phyloP scores from a whole-genome alignment of 2,329 filamentous ascomycete genomes.

The Ophiostoma sp. region DNA sequence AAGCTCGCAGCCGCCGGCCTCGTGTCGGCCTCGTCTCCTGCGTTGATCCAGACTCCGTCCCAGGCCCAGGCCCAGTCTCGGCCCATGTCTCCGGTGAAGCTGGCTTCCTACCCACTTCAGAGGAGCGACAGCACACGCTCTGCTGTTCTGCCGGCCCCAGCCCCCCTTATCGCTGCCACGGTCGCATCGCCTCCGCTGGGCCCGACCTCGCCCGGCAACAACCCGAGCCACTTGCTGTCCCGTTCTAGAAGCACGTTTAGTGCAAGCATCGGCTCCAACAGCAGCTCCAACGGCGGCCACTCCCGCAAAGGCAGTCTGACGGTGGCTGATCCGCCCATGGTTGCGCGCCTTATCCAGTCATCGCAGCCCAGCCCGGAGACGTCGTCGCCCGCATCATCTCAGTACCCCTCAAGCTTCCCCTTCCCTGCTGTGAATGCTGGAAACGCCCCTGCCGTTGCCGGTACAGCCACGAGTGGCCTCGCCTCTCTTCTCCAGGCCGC shows the following conservation, averaged over 20 bases:
- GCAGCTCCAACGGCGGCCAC: conserved; percentile 29
- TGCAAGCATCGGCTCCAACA: conserved; percentile 18
- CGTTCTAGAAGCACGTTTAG: conserved; percentile 21
- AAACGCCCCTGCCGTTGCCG: background rate
- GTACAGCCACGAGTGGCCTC: conserved; percentile 35
- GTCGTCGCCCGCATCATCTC: conserved; percentile 19
- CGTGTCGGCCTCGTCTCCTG: conserved; percentile 6
- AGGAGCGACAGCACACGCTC: conserved; percentile 12
- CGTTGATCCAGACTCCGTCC: background rate
- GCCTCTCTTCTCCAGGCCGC: conserved; percentile 52
- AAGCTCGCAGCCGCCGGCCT: background rate
- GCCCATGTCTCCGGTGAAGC: conserved; percentile 49
- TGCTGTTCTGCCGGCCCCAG: background rate
- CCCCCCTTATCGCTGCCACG: conserved; percentile 1
- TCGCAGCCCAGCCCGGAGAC: conserved; percentile 23
- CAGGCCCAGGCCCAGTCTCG: conserved; percentile 37
- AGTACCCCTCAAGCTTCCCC: conserved; percentile 16
- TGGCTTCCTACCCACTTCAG: conserved; percentile 21
- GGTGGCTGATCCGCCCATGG: conserved; percentile 24
- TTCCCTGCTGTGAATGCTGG: background rate
- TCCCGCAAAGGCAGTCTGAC: conserved; percentile 39
- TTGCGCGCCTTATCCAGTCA: conserved; percentile 23
- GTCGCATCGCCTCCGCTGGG: background rate
- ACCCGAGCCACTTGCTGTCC: background rate
- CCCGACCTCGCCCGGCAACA: conserved; percentile 16